phyloP scores from a whole-genome alignment of 768 basidiomycete species.

The Tricholomella constricta region DNA sequence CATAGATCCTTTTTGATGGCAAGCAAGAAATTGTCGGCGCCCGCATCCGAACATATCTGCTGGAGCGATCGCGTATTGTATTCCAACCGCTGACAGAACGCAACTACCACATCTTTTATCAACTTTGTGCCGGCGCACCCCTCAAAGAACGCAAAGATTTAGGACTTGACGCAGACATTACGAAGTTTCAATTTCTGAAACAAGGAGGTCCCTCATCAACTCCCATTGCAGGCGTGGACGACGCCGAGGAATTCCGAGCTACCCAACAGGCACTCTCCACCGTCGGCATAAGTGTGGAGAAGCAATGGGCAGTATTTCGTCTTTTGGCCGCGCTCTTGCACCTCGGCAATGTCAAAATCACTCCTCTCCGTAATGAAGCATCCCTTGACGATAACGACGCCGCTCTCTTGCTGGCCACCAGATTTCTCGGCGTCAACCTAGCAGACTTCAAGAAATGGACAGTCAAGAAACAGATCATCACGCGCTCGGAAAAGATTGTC shows the following conservation, averaged over 20 bases:
- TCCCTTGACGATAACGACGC: slow-evolving; percentile 82
- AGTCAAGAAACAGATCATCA: slow-evolving; percentile 94
- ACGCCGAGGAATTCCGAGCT: slow-evolving; percentile 90
- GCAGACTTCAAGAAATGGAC: slow-evolving; percentile 99
- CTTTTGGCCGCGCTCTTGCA: slow-evolving; percentile 92
- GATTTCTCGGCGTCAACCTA: slow-evolving; percentile 86
- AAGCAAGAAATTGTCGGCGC: slow-evolving; percentile 97
- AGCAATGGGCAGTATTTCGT: slow-evolving; percentile 98
- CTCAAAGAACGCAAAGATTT: slow-evolving; percentile 94
- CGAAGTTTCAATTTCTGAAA: slow-evolving; percentile 88
- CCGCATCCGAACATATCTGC: slow-evolving; percentile 95
- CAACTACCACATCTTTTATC: slow-evolving; percentile 99
- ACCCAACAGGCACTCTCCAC: slow-evolving; percentile 96
- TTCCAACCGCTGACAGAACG: slow-evolving; percentile 97
- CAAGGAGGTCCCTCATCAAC: slow-evolving; percentile 90
- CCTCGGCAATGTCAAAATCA: slow-evolving; percentile 96
- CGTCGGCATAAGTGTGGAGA: slow-evolving; percentile 96
- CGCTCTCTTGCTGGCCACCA: slow-evolving; percentile 77
- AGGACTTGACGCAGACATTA: slow-evolving; percentile 82
- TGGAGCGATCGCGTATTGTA: slow-evolving; percentile 96
- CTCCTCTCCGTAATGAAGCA: slow-evolving; percentile 78
- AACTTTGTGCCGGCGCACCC: slow-evolving; percentile 95
- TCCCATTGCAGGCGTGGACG: slow-evolving; percentile 91
- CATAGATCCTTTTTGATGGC: slow-evolving; percentile 93
- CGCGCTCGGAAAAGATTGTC: slow-evolving; percentile 94